Percentiles rank a stretch among this genome's conserved stretches.
Conservation (phyloP, 2,329 filamentous ascomycete species). For the Claviceps humidiphila region DNA sequence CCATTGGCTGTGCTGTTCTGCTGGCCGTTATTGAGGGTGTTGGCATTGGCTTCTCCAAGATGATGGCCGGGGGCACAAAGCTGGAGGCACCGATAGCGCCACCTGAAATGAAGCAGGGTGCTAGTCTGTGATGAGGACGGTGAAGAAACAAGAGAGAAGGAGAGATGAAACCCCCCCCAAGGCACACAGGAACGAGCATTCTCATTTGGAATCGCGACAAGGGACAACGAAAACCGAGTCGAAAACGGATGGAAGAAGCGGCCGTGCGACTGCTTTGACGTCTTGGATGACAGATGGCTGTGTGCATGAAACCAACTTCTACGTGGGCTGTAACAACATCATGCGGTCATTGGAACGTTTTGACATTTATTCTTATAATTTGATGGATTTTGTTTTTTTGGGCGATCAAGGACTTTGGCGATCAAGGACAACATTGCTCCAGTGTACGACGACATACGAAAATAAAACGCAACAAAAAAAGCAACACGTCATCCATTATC, state of each 20-base stretch:
- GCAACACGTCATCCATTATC: neutral
- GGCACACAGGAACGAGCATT: neutral
- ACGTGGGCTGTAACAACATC: slow-evolving; percentile 6
- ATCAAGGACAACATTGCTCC: neutral
- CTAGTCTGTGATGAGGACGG: neutral
- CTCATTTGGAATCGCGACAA: neutral
- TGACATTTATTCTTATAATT: neutral
- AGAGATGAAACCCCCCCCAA: neutral
- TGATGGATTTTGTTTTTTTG: neutral
- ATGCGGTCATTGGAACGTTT: neutral
- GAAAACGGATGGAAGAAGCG: neutral
- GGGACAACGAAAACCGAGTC: neutral
- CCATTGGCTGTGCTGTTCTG: slow-evolving; percentile 89
- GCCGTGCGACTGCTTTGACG: neutral
- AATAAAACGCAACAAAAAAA: neutral
- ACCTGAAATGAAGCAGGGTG: slow-evolving; percentile 13
- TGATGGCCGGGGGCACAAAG: slow-evolving; percentile 82
- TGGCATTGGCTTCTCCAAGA: slow-evolving; percentile 86
- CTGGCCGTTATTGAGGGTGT: slow-evolving; percentile 95
- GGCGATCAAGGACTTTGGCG: neutral
- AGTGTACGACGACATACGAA: neutral
- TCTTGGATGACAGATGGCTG: neutral
- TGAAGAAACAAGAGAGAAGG: neutral
- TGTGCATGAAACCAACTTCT: neutral
- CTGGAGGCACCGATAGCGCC: slow-evolving; percentile 45